Base-by-base conservation (phyloP, 2,329 filamentous ascomycete species). In the Stagonosporopsis chrysanthemi region DNA sequence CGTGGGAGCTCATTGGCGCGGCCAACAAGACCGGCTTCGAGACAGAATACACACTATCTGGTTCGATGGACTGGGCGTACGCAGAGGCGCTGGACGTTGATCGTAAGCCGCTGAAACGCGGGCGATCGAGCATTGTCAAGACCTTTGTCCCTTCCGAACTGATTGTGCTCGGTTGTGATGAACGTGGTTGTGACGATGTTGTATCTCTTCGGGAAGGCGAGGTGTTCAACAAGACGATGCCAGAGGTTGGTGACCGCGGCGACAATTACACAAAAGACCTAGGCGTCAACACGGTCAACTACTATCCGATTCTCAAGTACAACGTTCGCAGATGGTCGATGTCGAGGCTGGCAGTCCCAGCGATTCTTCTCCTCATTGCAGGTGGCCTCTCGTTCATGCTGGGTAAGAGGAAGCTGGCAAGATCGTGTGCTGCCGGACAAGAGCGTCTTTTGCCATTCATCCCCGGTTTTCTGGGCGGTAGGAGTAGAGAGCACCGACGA, bases 141-240 rank as follows among this genome's bases (percentile, higher is more conserved):
- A 56, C 41, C 14, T 56, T 56, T 14, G 53, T 56, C 14, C 47
- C 53, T 42, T 56, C 53, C 5, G 53, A 47, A 7, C 8, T 51
- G 28, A 56, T 56, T 6, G 41, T 41, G 12, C 26, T 15, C 9
- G 47, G 53, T 31, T 46, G 53, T 28, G 36, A 56, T 19, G 41
- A 46, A n/a, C 47, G 53, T 42, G 46, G 53, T 14, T 56, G 53
- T 36, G 53, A 46, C 23, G 47, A 56, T 29, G 23, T 56, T 29
- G 8, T 47, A 24, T 41, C 53, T 23, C 47, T 51, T 6, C 41
- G 23, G 35, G 47, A 56, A 23, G 53, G 41, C n/a, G 41, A 51
- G 41, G 11, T 29, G 6, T 56, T 56, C 41, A 56, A 47, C 22
- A 46, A 56, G 28, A 51, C 46, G 6, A 47, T 47, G 36, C 47